Evolutionary conservation across 257 asterid species (phyloP), one percentile per base, ranked within the genome.

Genomic region (Solanum neorickii): DNA sequence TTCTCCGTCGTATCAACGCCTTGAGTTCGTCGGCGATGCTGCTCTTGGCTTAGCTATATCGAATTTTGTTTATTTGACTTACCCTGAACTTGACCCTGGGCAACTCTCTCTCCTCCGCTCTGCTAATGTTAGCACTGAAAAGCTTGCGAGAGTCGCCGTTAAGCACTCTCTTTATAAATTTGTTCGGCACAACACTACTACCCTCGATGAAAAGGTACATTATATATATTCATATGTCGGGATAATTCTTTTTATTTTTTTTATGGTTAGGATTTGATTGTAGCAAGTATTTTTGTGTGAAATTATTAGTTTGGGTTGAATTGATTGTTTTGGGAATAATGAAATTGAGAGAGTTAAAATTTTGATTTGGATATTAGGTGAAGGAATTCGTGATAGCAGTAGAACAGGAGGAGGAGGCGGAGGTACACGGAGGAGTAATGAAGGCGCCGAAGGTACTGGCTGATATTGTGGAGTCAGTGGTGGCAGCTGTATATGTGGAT

Each of bases 381-480:
- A 89, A 65, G 82, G 98, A 94, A 41, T 96, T 96, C 85, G 97
- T 89, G 15, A 21, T 65, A 31, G 87, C 92, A 2, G 97, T 94
- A 59, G 80, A 87, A 70, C 87, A 91, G 82, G 98, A 95, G 88
- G 90, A 87, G 41, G 93, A 78, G 44, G 47, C 91, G 3, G 94
- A 90, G 91, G 86, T 97, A 49, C 87, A 97, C 47, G 98, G 98
- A 13, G 99, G 99, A 10, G 88, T 88, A 56, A 88, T 93, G 44
- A 93, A 93, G 90, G 98, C 99, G 1, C 99, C 99, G 2, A 96
- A 95, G 90, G 88, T 94, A 89, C 97, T 96, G 29, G 99, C 99
- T 1, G 99, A 95, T 75, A 91, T 95, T 66, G 97, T 96, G 82
- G 99, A 96, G 86, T 92, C 98, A 9, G 89, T 95, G 29, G 96